Conservation (phyloP, 2,329 filamentous ascomycete species). For the Dothistroma pini region DNA sequence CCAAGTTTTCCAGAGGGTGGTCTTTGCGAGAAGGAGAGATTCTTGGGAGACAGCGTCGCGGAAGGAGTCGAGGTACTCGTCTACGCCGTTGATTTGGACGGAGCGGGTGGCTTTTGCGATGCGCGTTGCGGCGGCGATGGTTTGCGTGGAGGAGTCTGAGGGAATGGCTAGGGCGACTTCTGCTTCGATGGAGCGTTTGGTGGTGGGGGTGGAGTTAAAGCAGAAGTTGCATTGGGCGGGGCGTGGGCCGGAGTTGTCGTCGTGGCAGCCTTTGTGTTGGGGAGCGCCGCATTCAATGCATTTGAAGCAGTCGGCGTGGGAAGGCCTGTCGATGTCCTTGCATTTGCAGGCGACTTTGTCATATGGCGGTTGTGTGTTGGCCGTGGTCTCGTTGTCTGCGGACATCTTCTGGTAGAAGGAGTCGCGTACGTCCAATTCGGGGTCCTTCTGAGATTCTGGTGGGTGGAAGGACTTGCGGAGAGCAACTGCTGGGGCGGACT, state of each 20-base stretch:
- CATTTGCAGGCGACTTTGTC: conserved; percentile 4
- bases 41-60: conserved; percentile 12
- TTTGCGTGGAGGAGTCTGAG: background rate
- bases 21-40: conserved; percentile 11
- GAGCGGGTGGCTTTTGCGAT: background rate
- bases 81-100: background rate
- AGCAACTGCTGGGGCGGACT: background rate
- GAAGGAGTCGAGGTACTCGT: background rate
- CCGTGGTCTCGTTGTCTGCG: background rate
- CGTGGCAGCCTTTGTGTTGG: conserved; percentile 10
- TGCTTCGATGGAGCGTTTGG: background rate
- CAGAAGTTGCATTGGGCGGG: conserved; percentile 10
- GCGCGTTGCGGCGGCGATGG: background rate
- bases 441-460: background rate
- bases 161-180: background rate
- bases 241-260: background rate
- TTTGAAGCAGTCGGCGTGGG: conserved; percentile 4
- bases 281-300: conserved; percentile 5
- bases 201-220: background rate
- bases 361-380: background rate
- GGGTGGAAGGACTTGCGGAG: background rate
- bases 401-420: too few species aligned
- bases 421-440: background rate
- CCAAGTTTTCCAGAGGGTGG: conserved; percentile 20
- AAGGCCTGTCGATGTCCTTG: background rate